Conservation (phyloP, 2,329 filamentous ascomycete genomes). For the Verruconis gallopava region DNA sequence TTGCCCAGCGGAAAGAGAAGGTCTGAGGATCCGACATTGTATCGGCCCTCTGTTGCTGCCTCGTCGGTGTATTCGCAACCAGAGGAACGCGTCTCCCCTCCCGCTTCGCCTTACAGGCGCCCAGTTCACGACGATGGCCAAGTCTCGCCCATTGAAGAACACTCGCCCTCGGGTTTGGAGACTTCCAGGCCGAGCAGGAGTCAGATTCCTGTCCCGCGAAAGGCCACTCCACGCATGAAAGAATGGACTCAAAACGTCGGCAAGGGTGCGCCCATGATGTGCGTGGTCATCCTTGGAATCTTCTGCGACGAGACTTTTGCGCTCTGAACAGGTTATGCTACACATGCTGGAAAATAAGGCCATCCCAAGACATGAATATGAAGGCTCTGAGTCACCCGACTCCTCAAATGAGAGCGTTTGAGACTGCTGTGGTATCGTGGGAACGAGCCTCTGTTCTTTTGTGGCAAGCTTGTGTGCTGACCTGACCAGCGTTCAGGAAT, state of each 20-base stretch:
- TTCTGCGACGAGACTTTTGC: slow-evolving; percentile 18
- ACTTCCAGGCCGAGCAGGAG: slow-evolving; percentile 8
- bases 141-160: slow-evolving; percentile 28
- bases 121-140: slow-evolving; percentile 17
- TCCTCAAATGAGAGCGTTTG: too few relatives aligned
- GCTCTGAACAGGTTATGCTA: too few relatives aligned
- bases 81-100: slow-evolving; percentile 15
- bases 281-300: slow-evolving; percentile 5
- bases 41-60: slow-evolving; percentile 17
- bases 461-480: too few relatives aligned
- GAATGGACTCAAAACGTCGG: slow-evolving; percentile 8
- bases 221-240: slow-evolving; percentile 4
- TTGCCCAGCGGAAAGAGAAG: background rate
- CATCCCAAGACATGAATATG: too few relatives aligned
- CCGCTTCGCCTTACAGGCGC: slow-evolving; percentile 11
- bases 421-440: too few relatives aligned
- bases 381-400: too few relatives aligned
- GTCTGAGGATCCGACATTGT: background rate
- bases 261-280: slow-evolving; percentile 2
- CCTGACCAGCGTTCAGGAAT: too few relatives aligned
- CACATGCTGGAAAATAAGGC: too few relatives aligned
- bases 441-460: too few relatives aligned
- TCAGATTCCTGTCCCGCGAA: slow-evolving; percentile 10
- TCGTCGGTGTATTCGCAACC: slow-evolving; percentile 52
- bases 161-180: slow-evolving; percentile 4